Evolutionary conservation across 208 protist species (phyloP).

Genomic region (Acanthamoeba triangularis): DNA sequence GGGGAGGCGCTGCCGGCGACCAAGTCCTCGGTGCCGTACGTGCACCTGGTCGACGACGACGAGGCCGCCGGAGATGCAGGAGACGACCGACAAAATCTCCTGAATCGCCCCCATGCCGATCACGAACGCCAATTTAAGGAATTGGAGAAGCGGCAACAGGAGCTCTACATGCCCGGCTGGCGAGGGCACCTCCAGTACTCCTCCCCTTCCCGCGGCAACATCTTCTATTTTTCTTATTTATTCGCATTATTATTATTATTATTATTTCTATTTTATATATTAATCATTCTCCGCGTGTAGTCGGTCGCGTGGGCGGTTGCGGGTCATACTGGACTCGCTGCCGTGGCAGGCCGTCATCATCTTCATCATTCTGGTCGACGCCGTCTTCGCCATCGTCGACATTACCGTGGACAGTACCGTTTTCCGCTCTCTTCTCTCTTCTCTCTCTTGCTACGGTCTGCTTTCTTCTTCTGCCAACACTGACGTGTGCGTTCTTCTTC

Average conservation of each 20-base stretch:
- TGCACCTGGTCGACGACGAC: background rate
- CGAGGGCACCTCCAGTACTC: background rate
- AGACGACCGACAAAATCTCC: slow-evolving; percentile 1
- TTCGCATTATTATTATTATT: slow-evolving; percentile 7
- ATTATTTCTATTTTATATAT: background rate
- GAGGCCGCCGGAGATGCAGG: too few species aligned
- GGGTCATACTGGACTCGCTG: slow-evolving; percentile 19
- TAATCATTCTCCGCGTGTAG: background rate
- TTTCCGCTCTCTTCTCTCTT: background rate
- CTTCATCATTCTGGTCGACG: slow-evolving; percentile 37
- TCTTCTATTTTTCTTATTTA: too few species aligned
- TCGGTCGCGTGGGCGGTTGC: background rate
- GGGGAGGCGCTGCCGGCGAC: background rate
- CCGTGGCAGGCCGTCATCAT: slow-evolving; percentile 30
- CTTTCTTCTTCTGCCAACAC: background rate
- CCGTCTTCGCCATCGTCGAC: slow-evolving; percentile 13
- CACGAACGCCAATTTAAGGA: background rate
- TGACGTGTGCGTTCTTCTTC: background rate
- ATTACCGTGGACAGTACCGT: background rate
- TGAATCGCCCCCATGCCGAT: background rate
- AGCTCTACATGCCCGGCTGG: slow-evolving; percentile 30
- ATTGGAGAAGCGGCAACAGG: slow-evolving; percentile 40
- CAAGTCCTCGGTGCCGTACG: background rate
- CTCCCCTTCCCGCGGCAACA: background rate
- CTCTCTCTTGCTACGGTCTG: too few species aligned